phyloP scores from a whole-genome alignment of 305 asterid genomes.

The Solanum hybrid region DNA sequence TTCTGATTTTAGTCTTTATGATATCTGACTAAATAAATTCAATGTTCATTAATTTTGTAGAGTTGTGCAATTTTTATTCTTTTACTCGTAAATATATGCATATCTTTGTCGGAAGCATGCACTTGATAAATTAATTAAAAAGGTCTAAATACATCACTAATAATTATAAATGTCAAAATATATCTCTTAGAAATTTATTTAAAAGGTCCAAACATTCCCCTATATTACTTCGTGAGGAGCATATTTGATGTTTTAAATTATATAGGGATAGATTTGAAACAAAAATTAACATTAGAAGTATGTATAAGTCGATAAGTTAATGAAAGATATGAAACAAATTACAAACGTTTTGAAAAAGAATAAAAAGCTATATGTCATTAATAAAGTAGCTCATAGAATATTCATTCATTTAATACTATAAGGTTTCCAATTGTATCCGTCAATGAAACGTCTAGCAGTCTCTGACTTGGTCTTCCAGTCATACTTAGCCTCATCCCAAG shows the following conservation, averaged over 20 bases:
- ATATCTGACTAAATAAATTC: neutral
- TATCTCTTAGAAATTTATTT: neutral
- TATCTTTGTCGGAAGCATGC: neutral
- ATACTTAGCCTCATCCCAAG: neutral
- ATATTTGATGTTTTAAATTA: too few species aligned
- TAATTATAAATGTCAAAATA: neutral
- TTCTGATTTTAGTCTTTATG: neutral
- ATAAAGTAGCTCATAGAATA: neutral
- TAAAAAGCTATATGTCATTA: too few species aligned
- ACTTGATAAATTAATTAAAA: neutral
- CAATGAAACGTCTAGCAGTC: accelerated
- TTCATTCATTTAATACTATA: neutral
- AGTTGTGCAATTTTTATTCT: neutral
- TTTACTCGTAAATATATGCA: neutral
- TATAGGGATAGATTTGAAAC: neutral
- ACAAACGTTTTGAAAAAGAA: neutral
- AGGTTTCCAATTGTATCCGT: neutral
- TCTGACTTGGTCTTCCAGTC: neutral
- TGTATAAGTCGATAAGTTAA: neutral
- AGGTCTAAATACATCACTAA: too few species aligned
- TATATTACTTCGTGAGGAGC: too few species aligned
- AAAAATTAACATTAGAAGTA: neutral
- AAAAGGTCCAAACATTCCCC: neutral
- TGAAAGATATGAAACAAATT: neutral
- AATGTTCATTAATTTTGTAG: neutral